Conservation (phyloP, 331 rosid genomes). For the Malus hybrid region DNA sequence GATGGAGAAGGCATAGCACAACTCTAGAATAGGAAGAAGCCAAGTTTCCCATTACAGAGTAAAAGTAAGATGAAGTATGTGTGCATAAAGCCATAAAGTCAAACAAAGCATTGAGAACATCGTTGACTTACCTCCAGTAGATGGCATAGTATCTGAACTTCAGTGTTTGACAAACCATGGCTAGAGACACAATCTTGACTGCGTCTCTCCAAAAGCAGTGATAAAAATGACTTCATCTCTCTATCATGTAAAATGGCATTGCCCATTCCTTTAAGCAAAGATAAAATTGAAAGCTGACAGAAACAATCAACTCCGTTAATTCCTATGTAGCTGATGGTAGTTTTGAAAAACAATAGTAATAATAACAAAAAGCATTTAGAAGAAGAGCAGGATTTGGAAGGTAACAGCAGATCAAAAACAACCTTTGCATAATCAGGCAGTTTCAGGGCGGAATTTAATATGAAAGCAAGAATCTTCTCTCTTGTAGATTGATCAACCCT, state of each 20-base stretch:
- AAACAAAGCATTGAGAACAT: not conserved
- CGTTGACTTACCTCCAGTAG: conserved; percentile 58
- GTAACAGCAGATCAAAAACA: conserved; percentile 18
- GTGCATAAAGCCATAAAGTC: not conserved
- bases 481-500: conserved; percentile 80
- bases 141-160: conserved; percentile 65
- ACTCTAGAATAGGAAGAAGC: conserved; percentile 36
- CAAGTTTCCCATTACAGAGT: conserved; percentile 13
- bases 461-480: conserved; percentile 51
- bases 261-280: conserved; percentile 76
- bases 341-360: not conserved
- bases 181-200: conserved; percentile 24
- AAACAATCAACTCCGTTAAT: conserved; percentile 3
- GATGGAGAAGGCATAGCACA: conserved; percentile 49
- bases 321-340: not conserved
- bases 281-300: conserved; percentile 70
- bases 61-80: not conserved
- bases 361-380: not conserved
- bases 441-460: conserved; percentile 58
- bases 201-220: conserved; percentile 46
- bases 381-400: conserved; percentile 4
- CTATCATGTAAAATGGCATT: conserved; percentile 37
- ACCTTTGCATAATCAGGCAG: conserved; percentile 83
- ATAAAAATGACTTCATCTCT: conserved; percentile 45
- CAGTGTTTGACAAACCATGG: conserved; percentile 44